A percentile compares a stretch with the other conserved stretches of the same genome.
Evolutionary conservation across 352 stramenopile species (phyloP).

Genomic region (Phytopythium montanum): DNA sequence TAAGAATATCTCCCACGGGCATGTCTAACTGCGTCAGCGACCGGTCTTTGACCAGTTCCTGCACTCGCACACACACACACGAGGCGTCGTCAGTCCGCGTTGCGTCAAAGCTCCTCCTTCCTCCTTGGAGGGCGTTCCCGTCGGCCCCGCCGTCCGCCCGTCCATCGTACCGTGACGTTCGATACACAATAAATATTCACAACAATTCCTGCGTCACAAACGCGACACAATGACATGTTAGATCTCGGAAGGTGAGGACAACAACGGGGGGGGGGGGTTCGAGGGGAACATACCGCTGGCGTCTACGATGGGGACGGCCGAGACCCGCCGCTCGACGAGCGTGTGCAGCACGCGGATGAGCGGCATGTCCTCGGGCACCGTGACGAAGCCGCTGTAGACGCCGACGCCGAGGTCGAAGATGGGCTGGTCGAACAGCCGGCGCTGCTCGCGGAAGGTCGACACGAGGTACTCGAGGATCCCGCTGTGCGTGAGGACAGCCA

Average conservation of each 20-base stretch:
- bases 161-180: conserved; percentile 70
- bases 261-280: not conserved
- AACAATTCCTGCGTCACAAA: conserved; percentile 54
- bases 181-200: conserved; percentile 93
- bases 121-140: no score
- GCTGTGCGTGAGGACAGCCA: conserved; percentile 92
- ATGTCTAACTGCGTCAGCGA: conserved; percentile 89
- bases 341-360: conserved; percentile 93
- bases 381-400: conserved; percentile 93
- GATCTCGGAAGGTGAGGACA: not conserved
- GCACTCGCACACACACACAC: not conserved
- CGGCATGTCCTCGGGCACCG: conserved; percentile 89
- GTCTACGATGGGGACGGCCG: conserved; percentile 81
- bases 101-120: not conserved
- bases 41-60: conserved; percentile 87
- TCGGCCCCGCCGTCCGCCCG: not conserved
- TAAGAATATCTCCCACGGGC: conserved; percentile 82
- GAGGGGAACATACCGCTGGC: conserved; percentile 51
- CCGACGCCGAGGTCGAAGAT: conserved; percentile 95
- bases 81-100: not conserved
- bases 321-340: conserved; percentile 77
- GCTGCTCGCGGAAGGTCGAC: conserved; percentile 95
- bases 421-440: conserved; percentile 95
- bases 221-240: not conserved
- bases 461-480: conserved; percentile 96